These are phyloP conservation scores for Dendrocalamus latiflorus DNA, from an alignment of 202 grass and related monocot species.

Conservation along the genomic window DNA sequence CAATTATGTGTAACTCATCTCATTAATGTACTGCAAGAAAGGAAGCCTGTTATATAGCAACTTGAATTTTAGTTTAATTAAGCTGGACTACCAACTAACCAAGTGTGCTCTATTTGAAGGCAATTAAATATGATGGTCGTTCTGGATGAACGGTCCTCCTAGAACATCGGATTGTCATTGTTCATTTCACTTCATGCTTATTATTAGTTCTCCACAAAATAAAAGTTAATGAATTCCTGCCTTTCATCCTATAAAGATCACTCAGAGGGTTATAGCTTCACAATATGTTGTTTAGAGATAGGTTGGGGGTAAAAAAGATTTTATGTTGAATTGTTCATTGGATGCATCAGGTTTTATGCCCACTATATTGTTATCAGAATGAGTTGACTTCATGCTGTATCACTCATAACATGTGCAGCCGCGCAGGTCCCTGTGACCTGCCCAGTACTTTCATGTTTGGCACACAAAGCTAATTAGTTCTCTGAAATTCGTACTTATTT, in stretches of 20 bases:
- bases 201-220: neutral
- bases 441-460: conserved; percentile 2
- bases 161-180: neutral
- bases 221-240: neutral
- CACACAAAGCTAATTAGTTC: conserved; percentile 4
- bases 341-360: neutral
- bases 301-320: neutral
- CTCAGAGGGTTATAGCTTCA: neutral
- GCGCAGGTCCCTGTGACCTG: neutral
- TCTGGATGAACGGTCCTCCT: neutral
- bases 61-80: neutral
- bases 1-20: neutral
- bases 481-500: conserved; percentile 16
- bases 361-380: neutral
- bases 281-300: neutral
- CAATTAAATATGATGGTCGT: neutral
- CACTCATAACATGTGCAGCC: neutral
- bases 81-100: neutral
- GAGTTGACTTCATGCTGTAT: neutral
- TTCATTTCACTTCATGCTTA: neutral
- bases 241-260: neutral
- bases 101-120: neutral
- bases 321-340: neutral
- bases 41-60: neutral
- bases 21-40: neutral